Evolutionary conservation across 1,139 yeast species (phyloP), one percentile per base, ranked within the genome.

Genomic region (Hyphopichia fennica): DNA sequence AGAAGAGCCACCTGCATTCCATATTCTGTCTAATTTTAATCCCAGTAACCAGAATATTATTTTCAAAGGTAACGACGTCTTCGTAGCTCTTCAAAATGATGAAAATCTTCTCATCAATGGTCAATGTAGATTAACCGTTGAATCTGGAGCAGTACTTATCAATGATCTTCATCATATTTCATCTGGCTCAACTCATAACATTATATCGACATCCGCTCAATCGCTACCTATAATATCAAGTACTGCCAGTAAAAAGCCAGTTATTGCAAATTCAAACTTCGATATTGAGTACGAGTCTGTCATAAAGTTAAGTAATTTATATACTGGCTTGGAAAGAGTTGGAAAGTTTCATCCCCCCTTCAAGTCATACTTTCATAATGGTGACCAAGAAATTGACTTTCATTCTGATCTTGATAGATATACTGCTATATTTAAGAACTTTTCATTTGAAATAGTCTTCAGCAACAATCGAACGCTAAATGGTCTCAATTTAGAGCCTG

Each of bases 61-160:
- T 2, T 61, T 56, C 38, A 56, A 56, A 1, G 60, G 61, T 1
- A 53, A 62, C 7, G 54, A 62, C 35, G 61, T 73, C 1, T 48
- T 63, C 4, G 41, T 81, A 19, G 84, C 80, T 0, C 60, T 83
- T 17, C 65, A 64, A 38, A 54, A 56, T 3, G 63, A 65, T 35
- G 86, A 87, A 51, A 65, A 63, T 31, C 49, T 87, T 2, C 61
- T 81, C 27, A 45, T 87, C 2, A 70, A 74, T 35, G 96, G 96
- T 0, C 82, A 79, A 48, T 84, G 75, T 51, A 55, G 50, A 7
- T 40, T 87, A 19, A 63, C 65, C 6, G 67, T 87, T 0, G 69
- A 77, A 40, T 67, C 79, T 52, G 96, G 96, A 14, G 79, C 83
- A 0, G 56, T 70, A 0, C 56, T 82, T 10, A 68, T 85, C 38